phyloP scores from a whole-genome alignment of 345 rosid species.

The Conringia planisiliqua region DNA sequence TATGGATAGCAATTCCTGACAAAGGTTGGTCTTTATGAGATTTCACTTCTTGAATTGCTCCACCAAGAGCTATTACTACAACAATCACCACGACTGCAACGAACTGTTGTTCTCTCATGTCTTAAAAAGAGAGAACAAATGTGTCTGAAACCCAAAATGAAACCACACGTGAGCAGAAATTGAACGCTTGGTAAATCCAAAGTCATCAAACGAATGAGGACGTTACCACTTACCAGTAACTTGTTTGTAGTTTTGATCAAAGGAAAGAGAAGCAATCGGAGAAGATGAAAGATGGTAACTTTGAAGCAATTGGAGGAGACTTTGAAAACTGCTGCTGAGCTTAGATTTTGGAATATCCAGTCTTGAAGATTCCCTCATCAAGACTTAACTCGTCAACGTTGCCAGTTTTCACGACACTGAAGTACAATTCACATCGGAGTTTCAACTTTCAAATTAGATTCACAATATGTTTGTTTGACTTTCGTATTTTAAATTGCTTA shows the following conservation, averaged over 20 bases:
- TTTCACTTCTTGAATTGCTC: conserved; percentile 37
- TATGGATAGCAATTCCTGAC: conserved; percentile 47
- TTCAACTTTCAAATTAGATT: background rate
- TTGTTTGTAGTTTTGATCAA: background rate
- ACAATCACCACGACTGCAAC: conserved; percentile 23
- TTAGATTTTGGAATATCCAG: conserved; percentile 13
- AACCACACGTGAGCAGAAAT: background rate
- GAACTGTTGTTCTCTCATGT: background rate
- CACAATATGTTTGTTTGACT: background rate
- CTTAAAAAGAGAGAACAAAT: background rate
- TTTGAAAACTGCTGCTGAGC: background rate
- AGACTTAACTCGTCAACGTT: background rate
- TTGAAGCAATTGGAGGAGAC: background rate
- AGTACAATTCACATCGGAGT: background rate
- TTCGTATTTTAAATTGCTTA: background rate
- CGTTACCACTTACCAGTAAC: background rate
- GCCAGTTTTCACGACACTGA: background rate
- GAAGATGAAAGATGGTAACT: background rate
- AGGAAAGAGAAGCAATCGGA: background rate
- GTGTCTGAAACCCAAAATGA: conserved; percentile 1
- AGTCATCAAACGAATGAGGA: background rate
- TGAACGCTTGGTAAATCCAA: background rate
- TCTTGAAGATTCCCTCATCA: conserved; percentile 11
- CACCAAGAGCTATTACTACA: conserved; percentile 40
- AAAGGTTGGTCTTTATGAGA: conserved; percentile 60